These are phyloP conservation scores for Corylus heterophylla DNA, from an alignment of 306 rosid genomes.

Conservation along the genomic window DNA sequence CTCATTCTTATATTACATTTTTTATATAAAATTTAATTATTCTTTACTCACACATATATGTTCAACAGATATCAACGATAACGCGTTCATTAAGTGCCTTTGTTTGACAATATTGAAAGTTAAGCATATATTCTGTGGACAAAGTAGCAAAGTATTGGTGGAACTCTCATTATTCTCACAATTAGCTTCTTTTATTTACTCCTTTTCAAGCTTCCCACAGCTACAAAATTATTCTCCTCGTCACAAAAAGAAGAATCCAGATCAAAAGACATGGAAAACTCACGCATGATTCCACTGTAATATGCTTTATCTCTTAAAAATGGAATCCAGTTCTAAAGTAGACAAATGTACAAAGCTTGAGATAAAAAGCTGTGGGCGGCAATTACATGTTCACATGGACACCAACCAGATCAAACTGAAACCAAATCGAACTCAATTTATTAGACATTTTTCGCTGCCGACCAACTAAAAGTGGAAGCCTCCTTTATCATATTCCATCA, in stretches of 20 bases:
- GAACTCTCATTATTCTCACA: neutral
- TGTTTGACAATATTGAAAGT: neutral
- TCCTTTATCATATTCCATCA: neutral
- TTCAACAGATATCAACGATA: neutral
- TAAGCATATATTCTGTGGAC: neutral
- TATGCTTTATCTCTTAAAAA: neutral
- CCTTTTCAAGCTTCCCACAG: neutral
- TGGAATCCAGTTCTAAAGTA: neutral
- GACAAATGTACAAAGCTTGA: neutral
- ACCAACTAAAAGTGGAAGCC: neutral
- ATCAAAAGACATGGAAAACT: conserved; percentile 6
- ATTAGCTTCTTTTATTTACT: neutral
- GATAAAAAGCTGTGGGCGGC: neutral
- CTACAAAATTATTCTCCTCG: conserved; percentile 15
- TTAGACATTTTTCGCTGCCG: neutral
- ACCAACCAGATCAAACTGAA: neutral
- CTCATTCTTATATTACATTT: no score
- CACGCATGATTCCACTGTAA: neutral
- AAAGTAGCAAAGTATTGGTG: neutral
- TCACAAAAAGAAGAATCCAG: conserved; percentile 42
- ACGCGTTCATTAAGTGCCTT: neutral
- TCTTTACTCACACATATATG: no score
- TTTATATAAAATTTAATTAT: no score
- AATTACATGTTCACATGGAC: neutral
- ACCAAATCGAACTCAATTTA: neutral